Conservation (phyloP, 352 stramenopile genomes). For the Globisporangium okanoganense region DNA sequence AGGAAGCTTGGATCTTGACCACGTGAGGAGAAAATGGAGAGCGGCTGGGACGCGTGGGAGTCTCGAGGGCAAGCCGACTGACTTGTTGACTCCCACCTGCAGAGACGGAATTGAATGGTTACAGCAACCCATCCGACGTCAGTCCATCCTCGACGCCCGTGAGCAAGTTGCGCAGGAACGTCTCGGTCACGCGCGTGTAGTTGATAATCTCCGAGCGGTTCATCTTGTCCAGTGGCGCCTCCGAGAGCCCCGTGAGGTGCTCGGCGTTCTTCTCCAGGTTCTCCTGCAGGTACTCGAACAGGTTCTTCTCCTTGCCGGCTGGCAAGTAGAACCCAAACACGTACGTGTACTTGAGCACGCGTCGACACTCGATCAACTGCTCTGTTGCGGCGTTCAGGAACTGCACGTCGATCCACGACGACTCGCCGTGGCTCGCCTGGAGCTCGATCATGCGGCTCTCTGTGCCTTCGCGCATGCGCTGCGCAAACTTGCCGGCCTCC, state of each 20-base stretch:
- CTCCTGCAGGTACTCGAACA: conserved; percentile 94
- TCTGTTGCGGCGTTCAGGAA: conserved; percentile 97
- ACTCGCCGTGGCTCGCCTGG: conserved; percentile 88
- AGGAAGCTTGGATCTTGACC: not conserved
- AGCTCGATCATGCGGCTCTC: conserved; percentile 96
- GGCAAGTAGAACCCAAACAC: conserved; percentile 94
- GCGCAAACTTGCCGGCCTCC: conserved; percentile 95
- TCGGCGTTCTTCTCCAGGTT: conserved; percentile 95
- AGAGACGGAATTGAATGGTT: not conserved
- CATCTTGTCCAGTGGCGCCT: conserved; percentile 91
- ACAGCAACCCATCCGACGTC: conserved; percentile 38
- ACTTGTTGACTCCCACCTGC: not conserved
- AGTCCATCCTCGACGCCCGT: conserved; percentile 88
- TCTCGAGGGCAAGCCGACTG: not conserved
- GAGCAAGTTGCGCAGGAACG: conserved; percentile 90
- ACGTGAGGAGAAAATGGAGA: not conserved
- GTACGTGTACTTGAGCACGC: conserved; percentile 99
- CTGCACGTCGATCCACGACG: conserved; percentile 97
- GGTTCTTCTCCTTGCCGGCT: conserved; percentile 85
- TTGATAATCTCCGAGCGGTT: conserved; percentile 93
- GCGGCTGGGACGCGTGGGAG: not conserved
- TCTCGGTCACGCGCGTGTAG: conserved; percentile 92
- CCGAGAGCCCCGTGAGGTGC: conserved; percentile 86
- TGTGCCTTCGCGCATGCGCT: conserved; percentile 94
- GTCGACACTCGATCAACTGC: conserved; percentile 96